Evolutionary conservation across 1,139 yeast genomes (phyloP), one percentile per base, ranked within the genome.

Genomic region (Nakaseomyces glabratus): DNA sequence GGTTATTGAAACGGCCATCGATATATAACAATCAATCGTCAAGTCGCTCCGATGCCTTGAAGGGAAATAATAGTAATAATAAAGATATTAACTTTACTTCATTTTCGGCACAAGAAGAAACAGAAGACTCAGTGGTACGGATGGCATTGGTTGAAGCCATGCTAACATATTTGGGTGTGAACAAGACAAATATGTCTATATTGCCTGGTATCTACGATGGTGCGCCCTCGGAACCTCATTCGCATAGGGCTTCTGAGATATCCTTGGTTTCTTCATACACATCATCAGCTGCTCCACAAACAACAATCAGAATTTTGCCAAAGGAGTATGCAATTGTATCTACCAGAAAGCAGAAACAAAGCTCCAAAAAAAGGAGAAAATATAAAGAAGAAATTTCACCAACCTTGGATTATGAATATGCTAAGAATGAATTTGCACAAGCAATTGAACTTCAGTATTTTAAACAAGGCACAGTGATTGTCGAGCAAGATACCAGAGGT

Each of bases 81-180:
- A 7, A 7, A 7, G 32, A 28, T 20, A 13, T 20, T 7, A 19
- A 20, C 13, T 19, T 20, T 5, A 20, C 68, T 23, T 75, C 78
- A 40, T 69, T 77, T 8, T 47, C 52, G 18, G 48, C 54, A 1
- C 78, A 76, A 32, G 85, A 80, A 43, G 94, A 82, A 47, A 76
- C 82, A 0, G 93, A 82, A 45, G 94, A 84, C 33, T 65, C 76
- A 0, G 71, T 84, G 0, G 59, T 84, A 28, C 66, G 86, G 31
- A 64, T 70, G 20, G 86, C 94, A 0, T 60, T 90, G 2, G 72
- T 81, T 5, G 95, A 84, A 46, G 79, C 77, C 28, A 71, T 90
- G 37, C 82, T 88, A 53, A 69, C 70, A 38, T 62, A 76, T 19
- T 62, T 88, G 24, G 96, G 96, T 0, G 66, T 88, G 10, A 71